Base-by-base conservation (phyloP, 202 grass and related monocot species). In the Schoenoplectus triqueter region DNA sequence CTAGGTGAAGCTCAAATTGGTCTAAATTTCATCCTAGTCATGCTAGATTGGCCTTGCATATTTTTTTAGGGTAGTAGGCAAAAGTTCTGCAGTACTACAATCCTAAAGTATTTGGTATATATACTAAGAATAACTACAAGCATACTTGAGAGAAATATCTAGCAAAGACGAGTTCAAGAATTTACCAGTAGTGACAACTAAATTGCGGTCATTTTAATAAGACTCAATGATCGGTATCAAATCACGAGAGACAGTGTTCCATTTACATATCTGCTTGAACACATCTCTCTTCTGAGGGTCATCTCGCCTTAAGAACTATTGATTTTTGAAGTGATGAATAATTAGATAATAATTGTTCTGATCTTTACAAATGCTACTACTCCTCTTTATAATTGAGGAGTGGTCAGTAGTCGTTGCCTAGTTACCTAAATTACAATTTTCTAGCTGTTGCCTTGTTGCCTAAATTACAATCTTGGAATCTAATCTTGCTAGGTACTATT, bases 221-320 rank as follows among this genome's bases (percentile, higher is more conserved):
- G 91, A 89, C 80, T 98, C 96, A 18, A 98, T 92, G 56, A 98
- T 92, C 78, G 93, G 96, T 51, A 98, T 90, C 78, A 98, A 74
- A 91, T 98, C 90, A 31, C 78, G 88, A 15, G 93, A 98, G 20
- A 92, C 91, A 18, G 89, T 94, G 44, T 92, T 98, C 95, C 95
- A 98, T 85, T 94, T 98, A 86, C 95, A 95, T 11, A 98, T 92
- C 91, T 95, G 95, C 83, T 94, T 95, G 91, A 98, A 98, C 51
- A 98, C 90, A 60, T 94, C 87, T 54, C 93, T 84, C 82, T 82
- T 89, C 67, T 94, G 78, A 2, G 92, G 91, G 64, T 98, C 88
- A 42, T 98, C 95, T 9, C 95, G 90, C 60, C 95, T 89, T 45
- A 98, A 88, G 54, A 92, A 94, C 44, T n/a, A n/a, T n/a, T n/a